Base-by-base conservation (phyloP, 129 eudicot species). In the Dittrichia graveolens region DNA sequence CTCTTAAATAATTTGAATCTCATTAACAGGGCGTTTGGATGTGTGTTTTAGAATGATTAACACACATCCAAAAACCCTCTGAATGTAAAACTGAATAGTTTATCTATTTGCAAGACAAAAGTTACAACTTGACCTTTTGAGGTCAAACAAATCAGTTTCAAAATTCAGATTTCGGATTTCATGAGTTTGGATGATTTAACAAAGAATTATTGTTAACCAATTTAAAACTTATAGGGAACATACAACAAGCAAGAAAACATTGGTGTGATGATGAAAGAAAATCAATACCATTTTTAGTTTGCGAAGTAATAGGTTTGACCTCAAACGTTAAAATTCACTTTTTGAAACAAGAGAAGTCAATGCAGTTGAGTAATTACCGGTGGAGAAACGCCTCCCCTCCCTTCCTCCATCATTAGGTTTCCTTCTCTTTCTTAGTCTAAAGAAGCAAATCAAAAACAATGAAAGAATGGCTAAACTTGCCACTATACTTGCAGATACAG, bases 401-500 rank as follows among this genome's bases (percentile, higher is more conserved):
- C 72, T 64, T 50, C 68, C 5, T 50, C 57, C 72, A 71, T 62
- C 59, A 52, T 53, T 15, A 61, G 46, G 38, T 50, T 60, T 61
- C 61, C 46, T 67, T 67, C 69, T 57, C 59, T 61, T 69, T 42
- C 5, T 78, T 8, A 78, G 15, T 71, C 59, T 61, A 62, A 61
- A 66, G 65, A 78, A 70, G 56, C 72, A 78, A 53, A 78, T 35
- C 59, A 8, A 18, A 78, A 15, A 78, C 77, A 78, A 71, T 11
- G 60, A 50, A 15, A 78, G 57, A 6, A 71, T 34, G 24, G 82
- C 72, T 24, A 78, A 62, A 42, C 72, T 72, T 63, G 82, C 82
- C 66, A 78, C 82, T 61, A 59, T 43, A 19, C 66, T 70, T 24
- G 82, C 70, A 63, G 77, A 9, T 70, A 64, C 49, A 31, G 82